Conservation (phyloP, 768 basidiomycete genomes). For the Scleroderma citrinum region DNA sequence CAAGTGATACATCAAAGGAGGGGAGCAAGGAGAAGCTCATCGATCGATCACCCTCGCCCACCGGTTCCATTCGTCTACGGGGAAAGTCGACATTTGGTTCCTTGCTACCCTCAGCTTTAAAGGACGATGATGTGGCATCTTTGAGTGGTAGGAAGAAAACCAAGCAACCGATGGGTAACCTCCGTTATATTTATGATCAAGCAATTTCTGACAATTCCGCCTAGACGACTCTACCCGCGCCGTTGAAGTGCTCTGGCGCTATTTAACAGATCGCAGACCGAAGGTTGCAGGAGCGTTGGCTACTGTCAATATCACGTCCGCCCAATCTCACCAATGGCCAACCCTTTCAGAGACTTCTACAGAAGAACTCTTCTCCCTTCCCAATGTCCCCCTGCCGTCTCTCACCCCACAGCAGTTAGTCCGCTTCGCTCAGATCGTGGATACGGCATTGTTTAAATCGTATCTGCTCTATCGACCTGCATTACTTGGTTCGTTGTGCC, state of each 20-base stretch:
- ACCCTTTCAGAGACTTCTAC: constrained; percentile 67
- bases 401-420: constrained; percentile 82
- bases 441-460: constrained; percentile 92
- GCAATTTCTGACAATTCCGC: neutral
- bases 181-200: neutral
- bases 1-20: constrained; percentile 21
- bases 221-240: constrained; percentile 62
- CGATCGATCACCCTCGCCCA: constrained; percentile 29
- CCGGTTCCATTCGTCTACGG: constrained; percentile 43
- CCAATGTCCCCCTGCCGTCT: constrained; percentile 63
- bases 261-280: constrained; percentile 84
- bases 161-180: constrained; percentile 19
- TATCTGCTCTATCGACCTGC: constrained; percentile 79
- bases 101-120: constrained; percentile 33
- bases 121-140: constrained; percentile 64
- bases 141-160: constrained; percentile 33
- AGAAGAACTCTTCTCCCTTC: constrained; percentile 71
- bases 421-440: constrained; percentile 87
- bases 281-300: constrained; percentile 77
- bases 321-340: constrained; percentile 61
- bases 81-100: constrained; percentile 53
- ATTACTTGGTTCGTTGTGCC: constrained; percentile 80
- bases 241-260: constrained; percentile 83
- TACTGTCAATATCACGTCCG: constrained; percentile 59
- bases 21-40: constrained; percentile 22